phyloP scores from a whole-genome alignment of 306 rosid genomes.

The Trichosanthes cucumerina region DNA sequence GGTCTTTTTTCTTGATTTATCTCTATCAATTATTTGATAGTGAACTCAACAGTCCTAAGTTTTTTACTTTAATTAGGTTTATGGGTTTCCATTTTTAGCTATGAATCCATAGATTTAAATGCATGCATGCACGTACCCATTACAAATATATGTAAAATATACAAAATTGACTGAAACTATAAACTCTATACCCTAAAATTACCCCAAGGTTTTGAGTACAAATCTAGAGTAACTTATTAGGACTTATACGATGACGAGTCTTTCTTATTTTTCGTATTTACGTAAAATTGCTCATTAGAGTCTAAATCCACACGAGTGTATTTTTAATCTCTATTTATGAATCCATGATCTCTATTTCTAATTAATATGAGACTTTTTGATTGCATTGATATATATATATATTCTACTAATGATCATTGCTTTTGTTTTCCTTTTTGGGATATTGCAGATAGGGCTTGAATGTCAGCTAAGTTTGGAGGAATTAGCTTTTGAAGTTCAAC shows the following conservation, averaged over 20 bases:
- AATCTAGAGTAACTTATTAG: neutral
- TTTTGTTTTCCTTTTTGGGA: neutral
- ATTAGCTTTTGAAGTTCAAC: constrained; percentile 72
- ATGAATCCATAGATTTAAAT: neutral
- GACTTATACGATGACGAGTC: no score
- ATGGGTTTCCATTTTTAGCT: neutral
- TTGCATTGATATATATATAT: neutral
- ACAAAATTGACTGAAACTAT: neutral
- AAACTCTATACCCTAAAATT: neutral
- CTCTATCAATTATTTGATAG: neutral
- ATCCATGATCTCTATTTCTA: neutral
- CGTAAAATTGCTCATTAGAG: no score
- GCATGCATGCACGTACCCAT: neutral
- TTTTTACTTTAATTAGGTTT: neutral
- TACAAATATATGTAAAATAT: neutral
- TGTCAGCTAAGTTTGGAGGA: constrained; percentile 88
- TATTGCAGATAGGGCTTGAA: constrained; percentile 86
- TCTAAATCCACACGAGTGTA: no score
- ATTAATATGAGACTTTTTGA: neutral
- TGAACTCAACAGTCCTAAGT: neutral
- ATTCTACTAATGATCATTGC: neutral
- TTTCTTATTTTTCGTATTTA: no score
- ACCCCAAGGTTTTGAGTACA: neutral
- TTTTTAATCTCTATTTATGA: no score
- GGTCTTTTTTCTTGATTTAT: neutral